Percentiles rank a stretch among this genome's conserved stretches.
These are phyloP conservation scores for Aegilops tauschii DNA, from an alignment of 176 grass and related monocot species.

Conservation along the genomic window DNA sequence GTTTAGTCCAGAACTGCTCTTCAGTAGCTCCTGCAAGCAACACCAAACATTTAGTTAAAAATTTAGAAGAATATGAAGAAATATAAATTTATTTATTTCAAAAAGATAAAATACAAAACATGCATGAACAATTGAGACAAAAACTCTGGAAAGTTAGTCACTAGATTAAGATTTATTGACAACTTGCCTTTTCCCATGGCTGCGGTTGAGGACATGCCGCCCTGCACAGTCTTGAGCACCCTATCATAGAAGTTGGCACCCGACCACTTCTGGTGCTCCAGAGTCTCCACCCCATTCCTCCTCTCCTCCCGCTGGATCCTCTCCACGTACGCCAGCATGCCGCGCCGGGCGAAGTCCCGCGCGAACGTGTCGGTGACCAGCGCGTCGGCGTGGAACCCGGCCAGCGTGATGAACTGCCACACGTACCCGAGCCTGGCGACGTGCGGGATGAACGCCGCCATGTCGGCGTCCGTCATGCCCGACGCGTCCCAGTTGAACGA, in stretches of 20 bases:
- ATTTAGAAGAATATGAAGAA: neutral
- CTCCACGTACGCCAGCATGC: constrained; percentile 92
- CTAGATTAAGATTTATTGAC: too few species aligned
- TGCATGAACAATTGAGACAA: neutral
- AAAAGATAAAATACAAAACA: neutral
- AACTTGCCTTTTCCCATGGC: constrained; percentile 92
- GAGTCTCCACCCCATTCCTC: constrained; percentile 78
- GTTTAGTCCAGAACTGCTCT: constrained; percentile 71
- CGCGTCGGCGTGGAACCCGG: constrained; percentile 93
- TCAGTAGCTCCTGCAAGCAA: constrained; percentile 77
- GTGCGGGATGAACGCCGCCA: constrained; percentile 73
- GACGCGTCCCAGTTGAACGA: constrained; percentile 98
- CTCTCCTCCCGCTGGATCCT: constrained; percentile 96
- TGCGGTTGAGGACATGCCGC: constrained; percentile 83
- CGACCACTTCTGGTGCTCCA: constrained; percentile 96
- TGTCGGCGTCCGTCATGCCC: constrained; percentile 74
- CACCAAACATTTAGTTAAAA: neutral
- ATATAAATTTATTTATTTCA: too few species aligned
- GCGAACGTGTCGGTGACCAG: constrained; percentile 86
- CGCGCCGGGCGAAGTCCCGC: constrained; percentile 69
- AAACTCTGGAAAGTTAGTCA: neutral
- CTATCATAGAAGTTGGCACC: constrained; percentile 86
- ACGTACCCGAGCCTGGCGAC: constrained; percentile 68
- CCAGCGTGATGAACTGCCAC: constrained; percentile 97
- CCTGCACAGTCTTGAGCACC: constrained; percentile 93